Percentiles rank a stretch among this genome's conserved stretches.
phyloP scores from a whole-genome alignment of 2,329 filamentous ascomycete species.

The Dactylonectria macrodidyma region DNA sequence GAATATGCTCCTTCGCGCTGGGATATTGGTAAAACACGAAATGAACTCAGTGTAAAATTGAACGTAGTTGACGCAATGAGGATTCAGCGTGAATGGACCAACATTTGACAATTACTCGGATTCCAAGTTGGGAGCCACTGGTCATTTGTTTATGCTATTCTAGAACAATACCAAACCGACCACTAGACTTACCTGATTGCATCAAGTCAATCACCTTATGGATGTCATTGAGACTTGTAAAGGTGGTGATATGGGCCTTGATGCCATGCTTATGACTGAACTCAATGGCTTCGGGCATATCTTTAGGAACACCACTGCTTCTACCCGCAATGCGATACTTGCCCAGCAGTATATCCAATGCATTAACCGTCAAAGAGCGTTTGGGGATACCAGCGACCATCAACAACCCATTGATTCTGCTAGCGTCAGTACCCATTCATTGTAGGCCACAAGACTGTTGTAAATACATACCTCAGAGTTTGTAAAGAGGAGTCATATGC shows the following conservation, averaged over 20 bases:
- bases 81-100: too few relatives aligned
- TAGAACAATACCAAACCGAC: slow-evolving; percentile 19
- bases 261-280: slow-evolving; percentile 30
- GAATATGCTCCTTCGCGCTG: too few relatives aligned
- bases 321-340: slow-evolving; percentile 18
- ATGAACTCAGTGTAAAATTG: too few relatives aligned
- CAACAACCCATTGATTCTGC: slow-evolving; percentile 25
- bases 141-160: background rate
- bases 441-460: background rate
- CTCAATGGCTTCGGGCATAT: slow-evolving; percentile 6
- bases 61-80: too few relatives aligned
- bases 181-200: slow-evolving; percentile 18
- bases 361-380: slow-evolving; percentile 24
- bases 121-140: background rate
- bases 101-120: too few relatives aligned
- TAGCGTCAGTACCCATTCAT: background rate
- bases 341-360: slow-evolving; percentile 6
- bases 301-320: slow-evolving; percentile 3
- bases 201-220: slow-evolving; percentile 25
- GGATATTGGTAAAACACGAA: too few relatives aligned
- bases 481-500: slow-evolving; percentile 12
- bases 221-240: slow-evolving; percentile 15
- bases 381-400: slow-evolving; percentile 36
- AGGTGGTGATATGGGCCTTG: slow-evolving; percentile 24
- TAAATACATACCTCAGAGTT: background rate